Conservation (phyloP, 1,284 basidiomycete species). For the Leccinum variabile region DNA sequence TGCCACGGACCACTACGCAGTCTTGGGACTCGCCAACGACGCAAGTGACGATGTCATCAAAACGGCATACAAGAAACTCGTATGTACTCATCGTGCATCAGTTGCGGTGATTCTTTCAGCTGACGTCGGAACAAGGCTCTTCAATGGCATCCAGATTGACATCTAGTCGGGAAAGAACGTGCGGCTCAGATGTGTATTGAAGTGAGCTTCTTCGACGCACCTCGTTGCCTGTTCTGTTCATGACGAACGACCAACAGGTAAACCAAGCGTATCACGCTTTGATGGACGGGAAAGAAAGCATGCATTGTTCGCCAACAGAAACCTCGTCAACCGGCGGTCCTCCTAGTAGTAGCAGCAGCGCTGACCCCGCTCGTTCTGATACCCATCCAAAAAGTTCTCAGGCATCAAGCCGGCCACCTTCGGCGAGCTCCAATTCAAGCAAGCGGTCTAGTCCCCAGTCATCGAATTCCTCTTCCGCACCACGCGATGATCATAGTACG, state of each 20-base stretch:
- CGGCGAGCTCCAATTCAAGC: constrained; percentile 32
- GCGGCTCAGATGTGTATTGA: constrained; percentile 38
- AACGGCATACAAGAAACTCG: constrained; percentile 37
- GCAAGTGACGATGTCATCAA: constrained; percentile 36
- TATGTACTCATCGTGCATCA: constrained; percentile 16
- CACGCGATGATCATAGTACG: constrained; percentile 16
- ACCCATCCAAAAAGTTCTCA: constrained; percentile 25
- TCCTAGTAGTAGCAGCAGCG: constrained; percentile 19
- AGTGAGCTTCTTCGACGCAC: constrained; percentile 15
- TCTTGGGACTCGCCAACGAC: constrained; percentile 33
- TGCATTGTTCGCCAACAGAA: constrained; percentile 30
- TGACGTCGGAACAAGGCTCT: constrained; percentile 28
- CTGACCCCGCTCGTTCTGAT: constrained; percentile 26
- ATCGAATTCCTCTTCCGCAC: constrained; percentile 10
- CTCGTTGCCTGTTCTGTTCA: constrained; percentile 24
- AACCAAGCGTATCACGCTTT: constrained; percentile 53
- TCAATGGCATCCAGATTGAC: constrained; percentile 50
- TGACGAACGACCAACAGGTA: constrained; percentile 18
- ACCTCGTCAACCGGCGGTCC: constrained; percentile 26
- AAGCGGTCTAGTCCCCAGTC: constrained; percentile 20
- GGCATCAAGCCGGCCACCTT: constrained; percentile 34
- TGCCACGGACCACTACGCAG: constrained; percentile 28
- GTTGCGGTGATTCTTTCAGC: not conserved
- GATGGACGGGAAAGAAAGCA: constrained; percentile 75
- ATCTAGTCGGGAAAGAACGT: constrained; percentile 43